These are phyloP conservation scores for Phoma sp. DNA, from an alignment of 2,329 filamentous ascomycete species.

Conservation along the genomic window DNA sequence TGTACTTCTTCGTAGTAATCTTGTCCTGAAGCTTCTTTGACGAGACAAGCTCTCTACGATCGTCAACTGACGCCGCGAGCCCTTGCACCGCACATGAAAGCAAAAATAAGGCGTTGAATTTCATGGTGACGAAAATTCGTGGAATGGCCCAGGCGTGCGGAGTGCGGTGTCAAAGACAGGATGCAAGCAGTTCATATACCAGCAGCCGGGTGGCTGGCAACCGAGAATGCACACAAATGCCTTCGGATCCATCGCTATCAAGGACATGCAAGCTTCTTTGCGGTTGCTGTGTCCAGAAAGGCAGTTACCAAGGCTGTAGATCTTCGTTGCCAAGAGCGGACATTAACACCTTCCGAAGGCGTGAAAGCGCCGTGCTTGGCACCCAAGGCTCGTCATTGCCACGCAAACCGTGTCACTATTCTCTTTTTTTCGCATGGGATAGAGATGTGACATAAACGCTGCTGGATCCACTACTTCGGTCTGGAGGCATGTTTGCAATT, in stretches of 20 bases:
- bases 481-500: too few relatives aligned
- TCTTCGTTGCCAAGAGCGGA: constrained; percentile 33
- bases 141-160: not conserved
- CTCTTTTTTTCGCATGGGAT: too few relatives aligned
- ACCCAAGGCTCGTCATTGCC: constrained; percentile 6
- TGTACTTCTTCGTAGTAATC: constrained; percentile 48
- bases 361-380: constrained; percentile 31
- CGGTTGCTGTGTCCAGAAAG: constrained; percentile 36
- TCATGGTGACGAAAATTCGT: constrained; percentile 29
- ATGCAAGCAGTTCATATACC: constrained; percentile 23
- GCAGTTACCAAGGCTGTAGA: constrained; percentile 41
- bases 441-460: too few relatives aligned
- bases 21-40: constrained; percentile 51
- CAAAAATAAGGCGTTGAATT: constrained; percentile 30
- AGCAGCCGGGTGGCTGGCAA: constrained; percentile 16
- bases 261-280: constrained; percentile 7
- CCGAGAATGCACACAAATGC: constrained; percentile 20
- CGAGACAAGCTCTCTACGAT: constrained; percentile 26
- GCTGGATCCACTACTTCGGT: too few relatives aligned
- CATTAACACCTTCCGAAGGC: constrained; percentile 40
- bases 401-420: not conserved
- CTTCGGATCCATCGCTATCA: constrained; percentile 32
- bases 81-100: constrained; percentile 33
- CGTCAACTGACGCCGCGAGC: constrained; percentile 22
- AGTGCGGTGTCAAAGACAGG: not conserved